These are phyloP conservation scores for Sarocladium kiliense DNA, from an alignment of 2,329 filamentous ascomycete species.

Conservation along the genomic window DNA sequence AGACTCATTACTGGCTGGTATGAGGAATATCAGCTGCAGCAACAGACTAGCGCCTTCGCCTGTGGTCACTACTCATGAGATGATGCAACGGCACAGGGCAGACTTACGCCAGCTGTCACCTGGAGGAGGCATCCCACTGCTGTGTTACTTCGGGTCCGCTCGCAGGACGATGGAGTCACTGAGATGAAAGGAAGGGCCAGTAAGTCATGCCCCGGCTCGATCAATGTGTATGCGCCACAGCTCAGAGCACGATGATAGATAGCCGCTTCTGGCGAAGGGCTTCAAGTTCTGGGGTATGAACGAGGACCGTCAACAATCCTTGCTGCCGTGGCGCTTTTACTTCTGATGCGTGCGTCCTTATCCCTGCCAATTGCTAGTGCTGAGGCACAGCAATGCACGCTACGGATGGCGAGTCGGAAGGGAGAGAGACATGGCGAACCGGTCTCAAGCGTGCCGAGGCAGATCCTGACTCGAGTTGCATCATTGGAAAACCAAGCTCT, in stretches of 20 bases:
- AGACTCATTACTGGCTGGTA: neutral
- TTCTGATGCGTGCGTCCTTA: neutral
- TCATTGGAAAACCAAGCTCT: neutral
- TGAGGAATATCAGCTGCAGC: slow-evolving; percentile 4
- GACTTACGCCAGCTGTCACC: neutral
- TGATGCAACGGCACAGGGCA: neutral
- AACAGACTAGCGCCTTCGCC: slow-evolving; percentile 2
- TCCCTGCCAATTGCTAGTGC: slow-evolving; percentile 2
- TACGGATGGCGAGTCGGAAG: neutral
- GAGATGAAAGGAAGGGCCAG: too few species aligned
- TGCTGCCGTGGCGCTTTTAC: neutral
- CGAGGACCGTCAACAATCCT: neutral
- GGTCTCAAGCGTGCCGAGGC: neutral
- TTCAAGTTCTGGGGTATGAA: neutral
- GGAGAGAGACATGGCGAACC: neutral
- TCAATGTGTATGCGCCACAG: too few species aligned
- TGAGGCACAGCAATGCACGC: neutral
- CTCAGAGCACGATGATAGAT: too few species aligned
- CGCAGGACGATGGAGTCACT: neutral
- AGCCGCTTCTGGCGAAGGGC: neutral
- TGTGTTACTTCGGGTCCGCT: neutral
- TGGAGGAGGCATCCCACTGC: neutral
- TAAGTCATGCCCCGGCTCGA: too few species aligned
- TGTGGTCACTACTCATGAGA: neutral
- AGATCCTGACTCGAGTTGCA: neutral